Evolutionary conservation across 306 rosid genomes (phyloP), one percentile per base, ranked within the genome.

Genomic region (Lathyrus tuberosus): DNA sequence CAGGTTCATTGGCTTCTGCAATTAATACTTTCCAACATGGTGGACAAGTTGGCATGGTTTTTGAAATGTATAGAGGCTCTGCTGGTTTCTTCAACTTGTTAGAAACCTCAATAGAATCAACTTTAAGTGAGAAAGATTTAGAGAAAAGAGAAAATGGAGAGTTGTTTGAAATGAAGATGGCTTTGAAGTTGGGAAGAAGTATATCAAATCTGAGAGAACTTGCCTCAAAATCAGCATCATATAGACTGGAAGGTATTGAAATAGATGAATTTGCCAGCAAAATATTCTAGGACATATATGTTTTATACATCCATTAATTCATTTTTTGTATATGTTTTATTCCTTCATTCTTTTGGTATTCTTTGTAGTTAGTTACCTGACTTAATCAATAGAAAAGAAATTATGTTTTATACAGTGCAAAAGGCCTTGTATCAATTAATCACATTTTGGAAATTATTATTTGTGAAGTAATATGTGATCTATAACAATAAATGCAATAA

Each of bases 11-110:
- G 74, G 93, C 81, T 8, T 60, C 76, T 0, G 86, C 69, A 2
- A 53, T 84, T 5, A 90, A 84, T 66, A 69, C 86, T 5, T 83
- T 87, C 2, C 86, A 81, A 54, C 96, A 90, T 41, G 95, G 87
- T 16, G 88, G 76, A 1, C 96, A 90, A 78, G 79, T 90, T 1
- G 96, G 96, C 0, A 87, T 82, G 96, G 81, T 90, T 72, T 58
- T 88, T 15, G 95, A 90, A 78, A 79, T 90, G 90, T 90, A 88
- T 6, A 82, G 91, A 53, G 37, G 65, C 61, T 77, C 81, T 16
- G 90, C 66, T 0, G 96, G 95, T 0, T 82, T 84, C 73, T 90
- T 90, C 57, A 30, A 63, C n/a, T 35, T 73, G 62, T 2, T 90
- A 37, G 88, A 90, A 51, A 70, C 44, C 1, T 74, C 84, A 1